A percentile compares a stretch with the other conserved stretches of the same genome.
phyloP scores from a whole-genome alignment of 305 asterid genomes.

The Plantago rigida region DNA sequence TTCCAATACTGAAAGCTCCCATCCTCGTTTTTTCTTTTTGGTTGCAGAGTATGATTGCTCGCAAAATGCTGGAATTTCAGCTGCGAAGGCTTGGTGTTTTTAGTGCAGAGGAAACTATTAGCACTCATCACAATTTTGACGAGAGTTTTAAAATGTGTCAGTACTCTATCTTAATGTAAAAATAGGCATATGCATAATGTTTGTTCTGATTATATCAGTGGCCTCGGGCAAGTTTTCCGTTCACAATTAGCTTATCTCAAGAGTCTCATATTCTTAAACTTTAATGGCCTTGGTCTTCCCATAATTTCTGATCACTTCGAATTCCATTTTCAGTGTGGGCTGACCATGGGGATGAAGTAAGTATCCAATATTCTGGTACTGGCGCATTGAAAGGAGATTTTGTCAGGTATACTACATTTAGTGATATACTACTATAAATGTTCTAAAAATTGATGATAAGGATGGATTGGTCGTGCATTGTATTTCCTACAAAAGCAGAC shows the following conservation, averaged over 20 bases:
- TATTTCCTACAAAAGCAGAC: background rate
- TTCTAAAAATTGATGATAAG: background rate
- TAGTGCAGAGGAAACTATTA: constrained; percentile 76
- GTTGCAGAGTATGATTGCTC: constrained; percentile 89
- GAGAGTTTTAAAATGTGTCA: constrained; percentile 72
- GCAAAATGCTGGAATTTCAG: constrained; percentile 91
- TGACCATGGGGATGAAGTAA: constrained; percentile 94
- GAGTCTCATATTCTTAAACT: constrained; percentile 18
- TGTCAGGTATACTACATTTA: constrained; percentile 57
- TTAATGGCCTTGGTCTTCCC: constrained; percentile 24
- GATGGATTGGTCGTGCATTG: background rate
- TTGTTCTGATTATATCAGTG: constrained; percentile 16
- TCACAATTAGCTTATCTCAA: constrained; percentile 15
- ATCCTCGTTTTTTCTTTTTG: constrained; percentile 13
- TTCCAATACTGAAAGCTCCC: background rate
- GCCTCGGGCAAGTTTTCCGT: constrained; percentile 9
- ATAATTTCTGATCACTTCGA: constrained; percentile 20
- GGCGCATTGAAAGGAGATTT: constrained; percentile 98
- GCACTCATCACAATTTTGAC: constrained; percentile 75
- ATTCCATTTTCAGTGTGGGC: constrained; percentile 80
- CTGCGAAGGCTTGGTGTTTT: constrained; percentile 86
- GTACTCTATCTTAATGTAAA: constrained; percentile 25
- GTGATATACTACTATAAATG: constrained; percentile 5
- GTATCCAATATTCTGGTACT: constrained; percentile 98
- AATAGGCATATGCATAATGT: constrained; percentile 12